Conservation (phyloP, 352 stramenopile genomes). For the Peronospora belbahrii region DNA sequence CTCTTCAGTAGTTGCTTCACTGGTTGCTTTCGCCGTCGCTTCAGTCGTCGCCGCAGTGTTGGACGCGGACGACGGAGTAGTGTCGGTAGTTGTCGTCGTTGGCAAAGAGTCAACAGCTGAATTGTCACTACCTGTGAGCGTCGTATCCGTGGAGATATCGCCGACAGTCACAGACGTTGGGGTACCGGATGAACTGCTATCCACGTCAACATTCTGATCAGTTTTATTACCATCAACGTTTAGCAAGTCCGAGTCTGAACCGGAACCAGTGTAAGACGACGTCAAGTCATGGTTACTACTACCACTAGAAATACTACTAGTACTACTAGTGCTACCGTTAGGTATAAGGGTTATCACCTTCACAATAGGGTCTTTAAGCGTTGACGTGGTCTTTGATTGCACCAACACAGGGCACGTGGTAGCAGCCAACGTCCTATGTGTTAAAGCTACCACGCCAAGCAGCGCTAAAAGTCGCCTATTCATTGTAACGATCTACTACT, state of each 20-base stretch:
- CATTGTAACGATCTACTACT: too few relatives aligned
- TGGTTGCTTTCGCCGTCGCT: constrained; percentile 8
- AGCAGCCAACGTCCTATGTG: constrained; percentile 16
- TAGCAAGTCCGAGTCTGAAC: constrained; percentile 17
- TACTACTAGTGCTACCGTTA: too few relatives aligned
- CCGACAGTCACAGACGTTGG: not conserved
- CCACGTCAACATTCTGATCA: constrained; percentile 16
- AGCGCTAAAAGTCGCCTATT: constrained; percentile 24
- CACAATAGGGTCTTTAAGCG: constrained; percentile 49
- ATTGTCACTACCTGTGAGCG: constrained; percentile 6
- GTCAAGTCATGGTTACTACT: too few relatives aligned
- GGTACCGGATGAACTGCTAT: constrained; percentile 14
- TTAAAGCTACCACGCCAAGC: constrained; percentile 21
- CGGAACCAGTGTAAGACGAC: constrained; percentile 6
- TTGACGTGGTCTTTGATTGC: constrained; percentile 50
- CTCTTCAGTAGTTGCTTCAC: constrained; percentile 6
- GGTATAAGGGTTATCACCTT: too few relatives aligned
- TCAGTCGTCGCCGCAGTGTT: constrained; percentile 14
- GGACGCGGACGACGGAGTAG: constrained; percentile 21
- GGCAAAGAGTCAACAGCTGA: constrained; percentile 11
- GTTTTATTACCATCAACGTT: constrained; percentile 11
- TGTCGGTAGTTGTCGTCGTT: constrained; percentile 8
- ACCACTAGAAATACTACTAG: too few relatives aligned
- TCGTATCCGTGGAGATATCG: not conserved
- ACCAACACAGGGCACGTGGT: constrained; percentile 58